Base-by-base conservation (phyloP, 2,329 filamentous ascomycete species). In the Orbilia oligospora region DNA sequence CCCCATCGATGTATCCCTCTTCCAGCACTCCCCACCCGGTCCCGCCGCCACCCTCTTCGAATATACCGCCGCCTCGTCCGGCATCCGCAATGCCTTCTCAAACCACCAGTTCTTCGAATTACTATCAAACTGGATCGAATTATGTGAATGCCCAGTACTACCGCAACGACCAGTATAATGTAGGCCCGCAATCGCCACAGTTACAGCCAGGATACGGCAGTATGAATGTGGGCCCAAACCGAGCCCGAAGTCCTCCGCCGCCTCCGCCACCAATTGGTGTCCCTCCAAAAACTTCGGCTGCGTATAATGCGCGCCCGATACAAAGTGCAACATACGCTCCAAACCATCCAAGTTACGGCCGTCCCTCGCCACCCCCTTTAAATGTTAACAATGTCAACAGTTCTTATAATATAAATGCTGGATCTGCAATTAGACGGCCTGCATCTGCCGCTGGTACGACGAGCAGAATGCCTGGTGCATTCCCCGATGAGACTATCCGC, bases 131-230 rank as follows among this genome's bases (percentile, higher is more conserved):
- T 6, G 67, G 63, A 9, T 71, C 66, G 9, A 69, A 73, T 41
- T 79, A 79, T 36, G 76, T 79, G 20, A 79, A 79, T 20, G 76
- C 76, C 8, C 76, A 79, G 38, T 79, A 79, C 49, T 79, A 79
- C 53, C 68, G 64, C n/a, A 61, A 73, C 24, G 75, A 72, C 12
- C 72, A 70, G 27, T 76, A 76, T 44, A 30, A 48, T 41, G 30
- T 53, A 12, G 33, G 44, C 24, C 73, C 73, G 33, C 67, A 71
- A 27, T 77, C 73, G 20, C 73, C 73, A 12, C 67, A 67, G 12
- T 48, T 67, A 27, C 76, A 71, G 51, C 70, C 76, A 18, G 64
- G 68, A 22, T 72, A 72, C 48, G 64, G 69, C 24, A 71, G 58
- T 56, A 71, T 80, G 68, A 67, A 73, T 14, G 65, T 72, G 14